Percentiles rank a stretch among this genome's conserved stretches.
Evolutionary conservation across 1,139 yeast species (phyloP).

Genomic region (Pichia sp.): DNA sequence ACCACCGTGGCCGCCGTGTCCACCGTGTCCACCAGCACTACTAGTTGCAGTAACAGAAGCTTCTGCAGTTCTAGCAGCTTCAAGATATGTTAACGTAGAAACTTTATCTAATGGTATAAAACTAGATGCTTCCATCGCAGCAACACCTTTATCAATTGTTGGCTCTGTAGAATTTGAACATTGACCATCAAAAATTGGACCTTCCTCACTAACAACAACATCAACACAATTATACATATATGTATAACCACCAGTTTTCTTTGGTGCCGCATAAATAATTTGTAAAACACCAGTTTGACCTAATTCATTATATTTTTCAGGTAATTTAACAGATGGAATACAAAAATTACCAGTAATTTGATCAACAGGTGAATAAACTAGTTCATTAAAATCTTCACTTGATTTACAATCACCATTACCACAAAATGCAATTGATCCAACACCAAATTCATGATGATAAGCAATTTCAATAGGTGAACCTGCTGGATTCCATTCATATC

Average conservation of each 20-base stretch:
- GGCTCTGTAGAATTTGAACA: conserved; percentile 18
- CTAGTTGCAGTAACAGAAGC: conserved; percentile 4
- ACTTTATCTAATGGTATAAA: conserved; percentile 10
- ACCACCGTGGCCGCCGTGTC: background rate
- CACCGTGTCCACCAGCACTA: conserved; percentile 1
- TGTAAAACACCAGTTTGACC: conserved; percentile 25
- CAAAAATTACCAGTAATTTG: conserved; percentile 23
- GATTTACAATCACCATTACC: conserved; percentile 18
- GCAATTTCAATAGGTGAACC: conserved; percentile 26
- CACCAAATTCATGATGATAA: conserved; percentile 19
- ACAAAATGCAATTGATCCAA: conserved; percentile 26
- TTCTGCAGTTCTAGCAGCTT: conserved; percentile 4
- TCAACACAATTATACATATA: conserved; percentile 27
- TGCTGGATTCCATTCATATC: conserved; percentile 25
- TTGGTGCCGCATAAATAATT: conserved; percentile 19
- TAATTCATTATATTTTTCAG: conserved; percentile 18
- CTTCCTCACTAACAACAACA: conserved; percentile 21
- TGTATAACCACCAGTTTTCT: conserved; percentile 13
- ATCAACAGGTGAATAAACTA: conserved; percentile 22
- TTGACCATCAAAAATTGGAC: conserved; percentile 22
- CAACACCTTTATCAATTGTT: conserved; percentile 10
- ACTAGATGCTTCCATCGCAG: conserved; percentile 2
- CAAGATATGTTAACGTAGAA: conserved; percentile 10
- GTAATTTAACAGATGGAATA: conserved; percentile 24
- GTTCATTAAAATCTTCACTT: conserved; percentile 20